phyloP scores from a whole-genome alignment of 805 yeast species.

The Hanseniaspora valbyensis region DNA sequence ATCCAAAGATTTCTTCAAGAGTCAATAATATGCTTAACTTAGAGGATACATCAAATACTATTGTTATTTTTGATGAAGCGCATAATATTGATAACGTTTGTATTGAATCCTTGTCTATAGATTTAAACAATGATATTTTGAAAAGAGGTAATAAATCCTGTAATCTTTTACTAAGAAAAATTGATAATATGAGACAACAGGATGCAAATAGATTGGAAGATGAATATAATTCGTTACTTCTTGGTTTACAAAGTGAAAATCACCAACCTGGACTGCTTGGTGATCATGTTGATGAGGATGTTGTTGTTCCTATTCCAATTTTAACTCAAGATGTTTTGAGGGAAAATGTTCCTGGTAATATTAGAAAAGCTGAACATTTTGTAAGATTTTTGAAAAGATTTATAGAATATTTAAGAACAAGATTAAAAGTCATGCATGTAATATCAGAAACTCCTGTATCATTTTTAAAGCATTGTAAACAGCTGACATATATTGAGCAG shows the following conservation, averaged over 20 bases:
- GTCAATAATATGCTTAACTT: conserved; percentile 86
- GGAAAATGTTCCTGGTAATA: conserved; percentile 96
- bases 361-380: conserved; percentile 93
- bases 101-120: conserved; percentile 86
- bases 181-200: conserved; percentile 70
- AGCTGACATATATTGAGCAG: conserved; percentile 79
- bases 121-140: conserved; percentile 79
- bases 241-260: conserved; percentile 47
- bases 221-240: conserved; percentile 84
- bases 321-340: conserved; percentile 72
- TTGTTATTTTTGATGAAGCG: conserved; percentile 95
- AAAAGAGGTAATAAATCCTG: conserved; percentile 85
- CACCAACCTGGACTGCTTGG: no score
- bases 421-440: conserved; percentile 96
- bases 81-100: conserved; percentile 98
- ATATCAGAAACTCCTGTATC: conserved; percentile 96
- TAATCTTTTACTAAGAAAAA: conserved; percentile 58
- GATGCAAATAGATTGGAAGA: conserved; percentile 77
- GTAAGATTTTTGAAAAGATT: conserved; percentile 85
- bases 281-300: conserved; percentile 32
- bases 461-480: conserved; percentile 84
- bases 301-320: conserved; percentile 75
- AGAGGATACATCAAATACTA: conserved; percentile 44
- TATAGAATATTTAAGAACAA: conserved; percentile 85
- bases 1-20: conserved; percentile 93